These are phyloP conservation scores for Boletus fagicola DNA, from an alignment of 768 basidiomycete species.

Conservation along the genomic window DNA sequence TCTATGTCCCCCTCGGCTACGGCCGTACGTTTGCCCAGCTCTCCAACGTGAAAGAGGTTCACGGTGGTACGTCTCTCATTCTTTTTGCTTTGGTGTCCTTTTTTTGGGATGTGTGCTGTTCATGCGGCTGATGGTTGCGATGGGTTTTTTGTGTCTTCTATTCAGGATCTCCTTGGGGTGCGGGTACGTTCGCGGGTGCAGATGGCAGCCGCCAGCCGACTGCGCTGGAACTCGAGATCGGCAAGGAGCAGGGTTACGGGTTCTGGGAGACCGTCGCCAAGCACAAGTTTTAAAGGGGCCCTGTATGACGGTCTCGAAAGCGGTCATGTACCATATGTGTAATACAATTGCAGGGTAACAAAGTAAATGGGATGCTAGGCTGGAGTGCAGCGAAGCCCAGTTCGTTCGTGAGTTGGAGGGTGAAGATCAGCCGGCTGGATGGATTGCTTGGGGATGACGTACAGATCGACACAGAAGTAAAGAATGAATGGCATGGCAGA, in stretches of 20 bases:
- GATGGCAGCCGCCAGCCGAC: constrained; percentile 51
- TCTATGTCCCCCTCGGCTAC: constrained; percentile 73
- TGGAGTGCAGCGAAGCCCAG: background rate
- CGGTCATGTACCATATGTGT: background rate
- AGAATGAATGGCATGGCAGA: background rate
- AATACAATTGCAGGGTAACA: background rate
- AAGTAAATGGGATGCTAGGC: background rate
- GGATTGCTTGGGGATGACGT: background rate
- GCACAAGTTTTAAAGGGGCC: constrained; percentile 28
- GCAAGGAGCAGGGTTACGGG: constrained; percentile 47
- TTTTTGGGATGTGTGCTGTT: background rate
- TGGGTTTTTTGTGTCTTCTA: background rate
- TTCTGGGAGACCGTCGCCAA: constrained; percentile 52
- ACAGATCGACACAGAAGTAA: background rate
- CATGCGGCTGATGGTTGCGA: background rate
- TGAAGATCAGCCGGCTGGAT: background rate
- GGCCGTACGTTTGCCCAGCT: constrained; percentile 43
- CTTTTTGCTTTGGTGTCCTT: background rate
- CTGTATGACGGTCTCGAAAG: background rate
- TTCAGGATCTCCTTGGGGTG: constrained; percentile 73
- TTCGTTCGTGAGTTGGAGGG: background rate
- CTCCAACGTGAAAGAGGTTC: constrained; percentile 47
- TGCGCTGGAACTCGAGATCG: constrained; percentile 51
- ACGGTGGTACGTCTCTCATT: constrained; percentile 48
- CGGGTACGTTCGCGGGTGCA: constrained; percentile 54